phyloP scores from a whole-genome alignment of 208 protist genomes.

The Leishmania martiniquensis region DNA sequence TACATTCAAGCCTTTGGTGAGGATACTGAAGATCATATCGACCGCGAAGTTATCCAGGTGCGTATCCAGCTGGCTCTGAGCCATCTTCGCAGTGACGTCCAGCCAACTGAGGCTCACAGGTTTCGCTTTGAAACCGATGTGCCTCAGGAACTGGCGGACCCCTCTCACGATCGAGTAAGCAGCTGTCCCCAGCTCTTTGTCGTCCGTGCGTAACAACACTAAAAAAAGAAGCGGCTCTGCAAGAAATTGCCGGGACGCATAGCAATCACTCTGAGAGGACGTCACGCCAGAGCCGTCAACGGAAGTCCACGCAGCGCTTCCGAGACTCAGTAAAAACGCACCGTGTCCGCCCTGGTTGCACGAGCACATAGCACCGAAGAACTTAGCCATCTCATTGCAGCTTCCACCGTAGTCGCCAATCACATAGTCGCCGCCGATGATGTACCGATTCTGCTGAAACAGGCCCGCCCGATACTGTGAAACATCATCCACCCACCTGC shows the following conservation, averaged over 20 bases:
- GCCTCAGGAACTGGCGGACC: neutral
- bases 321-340: neutral
- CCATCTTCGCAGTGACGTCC: neutral
- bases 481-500: slow-evolving; percentile 6
- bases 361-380: slow-evolving; percentile 35
- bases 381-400: slow-evolving; percentile 8
- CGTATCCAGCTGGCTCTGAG: neutral
- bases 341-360: slow-evolving; percentile 42
- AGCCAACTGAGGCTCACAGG: neutral
- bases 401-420: slow-evolving; percentile 58
- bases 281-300: neutral
- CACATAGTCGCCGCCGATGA: slow-evolving; percentile 51
- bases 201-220: too few relatives aligned
- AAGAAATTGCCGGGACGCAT: neutral
- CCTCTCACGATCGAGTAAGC: neutral
- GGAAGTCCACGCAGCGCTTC: neutral
- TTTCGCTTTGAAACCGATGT: neutral
- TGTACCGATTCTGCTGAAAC: slow-evolving; percentile 49
- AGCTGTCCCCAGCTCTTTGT: neutral
- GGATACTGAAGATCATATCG: neutral
- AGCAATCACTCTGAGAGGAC: slow-evolving; percentile 5
- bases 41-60: neutral
- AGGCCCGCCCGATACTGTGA: slow-evolving; percentile 10
- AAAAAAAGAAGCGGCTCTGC: neutral
- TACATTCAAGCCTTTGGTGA: neutral